Conservation (phyloP, 805 yeast species). For the Wickerhamiella parazyma region DNA sequence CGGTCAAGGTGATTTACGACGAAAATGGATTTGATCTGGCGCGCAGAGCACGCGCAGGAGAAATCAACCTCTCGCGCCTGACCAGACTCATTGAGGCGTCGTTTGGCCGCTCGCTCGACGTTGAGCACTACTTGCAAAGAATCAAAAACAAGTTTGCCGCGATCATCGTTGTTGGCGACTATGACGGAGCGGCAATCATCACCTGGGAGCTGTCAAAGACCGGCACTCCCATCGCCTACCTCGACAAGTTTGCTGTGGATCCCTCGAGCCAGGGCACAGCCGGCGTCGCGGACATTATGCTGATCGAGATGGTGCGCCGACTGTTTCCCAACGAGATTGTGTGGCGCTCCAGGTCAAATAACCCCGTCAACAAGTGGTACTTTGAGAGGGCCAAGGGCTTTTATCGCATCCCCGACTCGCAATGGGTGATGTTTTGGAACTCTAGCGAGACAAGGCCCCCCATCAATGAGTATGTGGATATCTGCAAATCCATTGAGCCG, state of each 20-base stretch:
- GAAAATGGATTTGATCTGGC: constrained; percentile 30
- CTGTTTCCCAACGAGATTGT: constrained; percentile 59
- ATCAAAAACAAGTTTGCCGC: constrained; percentile 57
- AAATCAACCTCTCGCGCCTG: constrained; percentile 44
- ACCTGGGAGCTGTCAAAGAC: constrained; percentile 52
- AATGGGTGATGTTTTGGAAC: constrained; percentile 35
- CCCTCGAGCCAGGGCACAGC: constrained; percentile 76
- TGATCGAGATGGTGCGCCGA: constrained; percentile 57
- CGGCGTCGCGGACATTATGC: constrained; percentile 85
- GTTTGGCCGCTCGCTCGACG: constrained; percentile 54
- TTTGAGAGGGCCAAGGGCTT: constrained; percentile 80
- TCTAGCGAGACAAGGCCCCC: constrained; percentile 24
- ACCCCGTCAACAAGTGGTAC: constrained; percentile 96
- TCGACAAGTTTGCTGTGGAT: constrained; percentile 89
- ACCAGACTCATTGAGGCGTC: constrained; percentile 60
- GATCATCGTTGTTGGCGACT: constrained; percentile 77
- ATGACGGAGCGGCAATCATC: constrained; percentile 87
- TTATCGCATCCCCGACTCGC: constrained; percentile 31
- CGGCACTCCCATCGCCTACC: constrained; percentile 47
- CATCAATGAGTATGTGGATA: constrained; percentile 35
- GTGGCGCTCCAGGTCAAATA: constrained; percentile 79
- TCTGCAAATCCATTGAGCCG: constrained; percentile 46
- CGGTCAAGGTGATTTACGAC: constrained; percentile 32
- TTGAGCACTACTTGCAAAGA: constrained; percentile 52
- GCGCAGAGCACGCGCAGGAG: constrained; percentile 28